A percentile compares a stretch with the other conserved stretches of the same genome.
phyloP scores from a whole-genome alignment of 805 yeast species.

The Candida adriatica region DNA sequence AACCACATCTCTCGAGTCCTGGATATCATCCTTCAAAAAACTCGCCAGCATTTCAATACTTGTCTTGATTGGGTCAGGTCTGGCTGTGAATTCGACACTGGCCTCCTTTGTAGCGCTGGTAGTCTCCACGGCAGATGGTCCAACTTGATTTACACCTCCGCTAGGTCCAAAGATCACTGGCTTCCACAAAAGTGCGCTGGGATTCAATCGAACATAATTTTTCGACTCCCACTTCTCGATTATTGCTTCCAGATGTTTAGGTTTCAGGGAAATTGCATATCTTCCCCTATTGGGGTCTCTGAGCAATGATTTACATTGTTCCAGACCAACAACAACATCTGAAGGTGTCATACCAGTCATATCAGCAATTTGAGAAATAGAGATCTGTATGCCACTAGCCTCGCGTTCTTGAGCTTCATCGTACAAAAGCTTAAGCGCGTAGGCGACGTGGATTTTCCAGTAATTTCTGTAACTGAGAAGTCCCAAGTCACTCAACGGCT shows the following conservation, averaged over 20 bases:
- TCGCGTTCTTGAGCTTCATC: slow-evolving; percentile 1
- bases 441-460: slow-evolving; percentile 70
- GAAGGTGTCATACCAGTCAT: slow-evolving; percentile 81
- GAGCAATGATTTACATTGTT: slow-evolving; percentile 59
- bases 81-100: slow-evolving; percentile 8
- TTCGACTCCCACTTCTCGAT: slow-evolving; percentile 49
- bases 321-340: slow-evolving; percentile 83
- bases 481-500: slow-evolving; percentile 86
- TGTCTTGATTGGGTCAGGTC: slow-evolving; percentile 29
- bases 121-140: slow-evolving; percentile 26
- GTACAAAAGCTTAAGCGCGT: slow-evolving; percentile 20
- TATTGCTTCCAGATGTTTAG: slow-evolving; percentile 33
- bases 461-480: slow-evolving; percentile 77
- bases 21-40: slow-evolving; percentile 62
- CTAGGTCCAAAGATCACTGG: slow-evolving; percentile 81
- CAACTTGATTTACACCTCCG: slow-evolving; percentile 63
- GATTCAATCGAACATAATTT: slow-evolving; percentile 43
- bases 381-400: slow-evolving; percentile 23
- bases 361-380: slow-evolving; percentile 57
- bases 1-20: slow-evolving; percentile 55
- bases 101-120: slow-evolving; percentile 1
- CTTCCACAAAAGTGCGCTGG: slow-evolving; percentile 62
- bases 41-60: slow-evolving; percentile 51
- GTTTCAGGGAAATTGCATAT: slow-evolving; percentile 50
- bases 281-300: slow-evolving; percentile 35